These are phyloP conservation scores for Amylostereum areolatum DNA, from an alignment of 1,284 basidiomycete species.

Conservation along the genomic window DNA sequence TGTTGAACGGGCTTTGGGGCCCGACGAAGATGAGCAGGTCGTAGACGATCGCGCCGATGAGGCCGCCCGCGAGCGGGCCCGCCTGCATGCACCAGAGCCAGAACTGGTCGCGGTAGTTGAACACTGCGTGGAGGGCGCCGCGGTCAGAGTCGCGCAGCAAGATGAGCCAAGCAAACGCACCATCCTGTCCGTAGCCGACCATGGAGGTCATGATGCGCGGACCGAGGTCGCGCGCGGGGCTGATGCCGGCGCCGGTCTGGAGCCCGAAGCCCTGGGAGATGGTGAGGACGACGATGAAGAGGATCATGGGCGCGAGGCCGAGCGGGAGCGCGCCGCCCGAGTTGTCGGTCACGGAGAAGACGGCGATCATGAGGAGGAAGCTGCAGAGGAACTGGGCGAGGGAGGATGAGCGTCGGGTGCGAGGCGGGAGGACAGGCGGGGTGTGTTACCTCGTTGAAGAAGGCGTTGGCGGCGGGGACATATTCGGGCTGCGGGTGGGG, in stretches of 20 bases:
- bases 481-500: slow-evolving; percentile 38
- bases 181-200: slow-evolving; percentile 49
- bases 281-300: slow-evolving; percentile 52
- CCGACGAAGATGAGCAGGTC: slow-evolving; percentile 48
- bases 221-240: slow-evolving; percentile 61
- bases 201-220: slow-evolving; percentile 53
- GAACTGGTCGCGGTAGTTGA: slow-evolving; percentile 52
- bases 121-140: slow-evolving; percentile 24
- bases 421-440: slow-evolving; percentile 6
- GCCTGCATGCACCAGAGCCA: slow-evolving; percentile 72
- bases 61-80: slow-evolving; percentile 50
- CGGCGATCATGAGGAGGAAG: slow-evolving; percentile 45
- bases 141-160: neutral
- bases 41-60: slow-evolving; percentile 44
- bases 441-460: slow-evolving; percentile 47
- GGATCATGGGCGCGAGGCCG: slow-evolving; percentile 45
- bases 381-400: slow-evolving; percentile 46
- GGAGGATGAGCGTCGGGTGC: slow-evolving; percentile 5
- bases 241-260: slow-evolving; percentile 59
- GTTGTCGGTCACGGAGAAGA: slow-evolving; percentile 38
- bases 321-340: slow-evolving; percentile 40
- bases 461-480: slow-evolving; percentile 50
- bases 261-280: slow-evolving; percentile 49
- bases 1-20: slow-evolving; percentile 46
- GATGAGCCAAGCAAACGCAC: slow-evolving; percentile 15